Evolutionary conservation across 192 early-diverging fungal genomes (phyloP), one percentile per base, ranked within the genome.

Genomic region (Mortierella antarctica): DNA sequence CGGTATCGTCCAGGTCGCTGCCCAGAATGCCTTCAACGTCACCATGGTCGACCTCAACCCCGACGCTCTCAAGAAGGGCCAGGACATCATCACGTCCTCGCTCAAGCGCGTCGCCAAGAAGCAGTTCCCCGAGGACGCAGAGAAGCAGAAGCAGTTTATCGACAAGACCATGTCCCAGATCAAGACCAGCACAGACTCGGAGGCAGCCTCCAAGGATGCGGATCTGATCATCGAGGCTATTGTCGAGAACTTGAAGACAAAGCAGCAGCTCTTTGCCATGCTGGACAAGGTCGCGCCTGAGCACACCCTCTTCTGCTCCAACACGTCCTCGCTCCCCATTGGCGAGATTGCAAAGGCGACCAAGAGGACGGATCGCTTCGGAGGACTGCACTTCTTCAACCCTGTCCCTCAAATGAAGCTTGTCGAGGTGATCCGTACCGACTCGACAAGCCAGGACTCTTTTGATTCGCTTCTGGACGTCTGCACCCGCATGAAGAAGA

Each of bases 401-500:
- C 97, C 97, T 6, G 97, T 99, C n/a, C 93, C 97, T 42, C 93
- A 95, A 83, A 99, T 99, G 97, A 96, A 97, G 86, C 86, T 99
- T 31, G 97, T 99, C 12, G 97, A 99, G 86, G 92, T 99, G 11
- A 92, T 97, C 70, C 87, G 91, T 55, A 95, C 93, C 2, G 81
- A 83, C 10, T 83, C 90, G 21, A 89, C 91, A 11, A 79, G 82
- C 31, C 83, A 91, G 45, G 75, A 85, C 9, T 89, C 88, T 0
- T 93, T 93, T 53, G 87, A 92, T 17, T 60, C 83, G 11, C 88
- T 97, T 40, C 65, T 89, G 45, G 88, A 82, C 23, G 92, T 96
- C 74, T 88, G 90, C 65, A 90, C 86, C 61, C 87, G 84, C 20
- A 91, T 99, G 68, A 91, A 91, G 51, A 99, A 99, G 83, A 86